Evolutionary conservation across 495 filamentous ascomycete genomes (phyloP), one percentile per base, ranked within the genome.

Genomic region (Xylaria venustula): DNA sequence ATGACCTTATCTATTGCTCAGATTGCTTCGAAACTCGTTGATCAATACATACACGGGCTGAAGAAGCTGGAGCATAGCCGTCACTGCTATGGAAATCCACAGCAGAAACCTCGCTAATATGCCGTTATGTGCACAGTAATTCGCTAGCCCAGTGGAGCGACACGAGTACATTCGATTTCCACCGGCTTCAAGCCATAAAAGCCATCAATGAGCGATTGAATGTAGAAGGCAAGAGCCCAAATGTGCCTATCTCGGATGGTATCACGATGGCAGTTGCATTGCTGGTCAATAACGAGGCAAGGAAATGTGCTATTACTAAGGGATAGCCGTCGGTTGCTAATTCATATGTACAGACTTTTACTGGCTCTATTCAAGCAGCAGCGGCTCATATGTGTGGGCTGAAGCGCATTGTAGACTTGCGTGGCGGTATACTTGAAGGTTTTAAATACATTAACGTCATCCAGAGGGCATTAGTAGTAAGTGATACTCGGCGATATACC

Each of bases 161-260:
- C 23, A 69, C 66, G 14, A 71, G 66, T 22, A 71, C 66, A 15
- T 67, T 71, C 41, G 68, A 71, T 23, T 71, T 71, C 37, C 68
- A 71, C 30, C 68, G 68, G 12, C 64, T 71, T 26, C 64, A 71
- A 45, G 68, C 68, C 17, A 67, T 71, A 6, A 71, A 71, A 36
- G 65, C 66, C 1, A 69, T 71, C 23, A 71, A 71, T 34, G 66
- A 71, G 44, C 63, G 68, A 44, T 47, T 71, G 46, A 69, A 71
- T 22, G 41, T 71, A 23, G 68, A 71, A 30, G 68, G 68, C 17
- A 71, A 67, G 36, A 67, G 60, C 36, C 60, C 65, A 6, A 64
- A 51, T 17, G 66, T 64, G 22, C 66, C 68, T 11, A 69, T 71
- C 22, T 71, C 68, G 4, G 68, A 71, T 47, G 68, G 68, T 12